These are phyloP conservation scores for Ophiobolus disseminans DNA, from an alignment of 2,329 filamentous ascomycete species.

Conservation along the genomic window DNA sequence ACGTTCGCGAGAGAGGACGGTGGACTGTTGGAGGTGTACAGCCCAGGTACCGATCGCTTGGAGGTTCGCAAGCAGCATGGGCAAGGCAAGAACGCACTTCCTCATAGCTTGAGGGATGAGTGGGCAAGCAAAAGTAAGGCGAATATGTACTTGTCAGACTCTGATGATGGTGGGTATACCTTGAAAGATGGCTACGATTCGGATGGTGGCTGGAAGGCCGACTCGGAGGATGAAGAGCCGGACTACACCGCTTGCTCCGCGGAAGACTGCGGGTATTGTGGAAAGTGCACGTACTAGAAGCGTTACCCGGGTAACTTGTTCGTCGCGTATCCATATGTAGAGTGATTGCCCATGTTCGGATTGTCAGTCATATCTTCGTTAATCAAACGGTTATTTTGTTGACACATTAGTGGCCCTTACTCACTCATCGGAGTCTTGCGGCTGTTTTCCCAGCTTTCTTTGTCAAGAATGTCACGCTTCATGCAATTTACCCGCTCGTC, in stretches of 20 bases:
- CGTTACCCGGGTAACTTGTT: too few relatives aligned
- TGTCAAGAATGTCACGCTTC: too few relatives aligned
- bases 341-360: too few relatives aligned
- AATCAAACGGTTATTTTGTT: too few relatives aligned
- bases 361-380: too few relatives aligned
- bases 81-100: constrained; percentile 32
- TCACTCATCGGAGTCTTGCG: too few relatives aligned
- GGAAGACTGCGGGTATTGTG: constrained; percentile 48
- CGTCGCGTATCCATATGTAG: too few relatives aligned
- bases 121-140: constrained; percentile 18
- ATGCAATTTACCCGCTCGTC: too few relatives aligned
- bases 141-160: not conserved
- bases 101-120: constrained; percentile 9
- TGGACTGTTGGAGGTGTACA: constrained; percentile 45
- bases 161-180: constrained; percentile 1
- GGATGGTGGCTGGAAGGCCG: constrained; percentile 22
- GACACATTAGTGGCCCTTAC: too few relatives aligned
- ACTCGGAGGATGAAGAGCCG: constrained; percentile 31
- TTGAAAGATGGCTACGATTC: constrained; percentile 2
- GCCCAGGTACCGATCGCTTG: constrained; percentile 35
- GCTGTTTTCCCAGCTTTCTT: too few relatives aligned
- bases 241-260: constrained; percentile 49
- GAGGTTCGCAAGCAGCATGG: constrained; percentile 46
- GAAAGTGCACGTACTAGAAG: constrained; percentile 42
- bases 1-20: constrained; percentile 27